Base-by-base conservation (phyloP, 345 rosid genomes). In the Atalantia buxifolia region DNA sequence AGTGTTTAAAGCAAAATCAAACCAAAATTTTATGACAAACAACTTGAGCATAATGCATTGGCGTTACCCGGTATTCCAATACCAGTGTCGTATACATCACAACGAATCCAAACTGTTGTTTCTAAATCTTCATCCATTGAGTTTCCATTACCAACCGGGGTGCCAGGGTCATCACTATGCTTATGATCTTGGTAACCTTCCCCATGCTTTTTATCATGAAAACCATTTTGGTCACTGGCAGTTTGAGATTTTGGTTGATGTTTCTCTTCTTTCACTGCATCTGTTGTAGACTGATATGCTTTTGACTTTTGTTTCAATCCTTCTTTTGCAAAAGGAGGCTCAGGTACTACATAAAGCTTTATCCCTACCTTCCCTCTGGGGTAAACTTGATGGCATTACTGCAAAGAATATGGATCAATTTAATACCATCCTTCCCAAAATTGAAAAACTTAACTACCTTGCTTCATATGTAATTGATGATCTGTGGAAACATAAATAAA, bases 361-460 rank as follows among this genome's bases (percentile, higher is more conserved):
- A 95, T 90, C 61, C 96, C 98, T 42, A 93, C 96, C 84, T 88
- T 88, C 71, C 98, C 84, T 96, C 91, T 83, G 91, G 99, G 16
- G 98, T 96, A 72, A 96, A 96, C 84, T 96, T 96, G 80, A 96
- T 88, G 0, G 98, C 99, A 74, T 96, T 96, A 89, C 97, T 96
- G 91, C 75, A 74, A 78, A 60, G 67, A 45, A 53, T 9, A 68
- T 22, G 62, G 28, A 68, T 57, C 71, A 70, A 66, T 3, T 9
- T 30, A 30, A 45, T 9, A 65, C 7, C 25, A 64, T 50, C 6
- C 19, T 16, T 4, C 19, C 1, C 60, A 61, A 36, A 74, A 61
- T 9, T 30, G 18, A 30, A 71, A 71, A 55, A 69, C 21, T 14
- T 42, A 5, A n/a, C 8, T 5, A 4, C 66, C 6, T 53, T 53